Percentiles rank a stretch among this genome's conserved stretches.
Conservation (phyloP, 768 basidiomycete genomes). For the Pulveroboletus sp. region DNA sequence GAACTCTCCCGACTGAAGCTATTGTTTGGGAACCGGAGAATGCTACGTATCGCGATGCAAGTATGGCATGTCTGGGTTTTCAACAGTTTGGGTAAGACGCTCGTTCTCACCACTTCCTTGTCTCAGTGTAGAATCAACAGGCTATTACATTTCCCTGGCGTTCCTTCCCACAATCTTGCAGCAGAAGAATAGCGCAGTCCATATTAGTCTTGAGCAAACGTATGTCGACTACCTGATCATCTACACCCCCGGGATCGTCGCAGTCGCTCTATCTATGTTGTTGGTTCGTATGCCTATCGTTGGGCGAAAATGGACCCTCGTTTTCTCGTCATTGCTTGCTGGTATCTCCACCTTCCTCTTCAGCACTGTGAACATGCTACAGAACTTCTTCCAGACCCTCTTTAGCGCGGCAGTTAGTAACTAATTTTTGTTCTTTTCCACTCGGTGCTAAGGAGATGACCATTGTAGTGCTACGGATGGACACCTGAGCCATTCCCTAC, state of each 20-base stretch:
- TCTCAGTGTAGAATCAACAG: too few relatives aligned
- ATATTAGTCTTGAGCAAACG: constrained; percentile 4
- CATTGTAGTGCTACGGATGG: too few relatives aligned
- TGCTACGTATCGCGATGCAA: constrained; percentile 5
- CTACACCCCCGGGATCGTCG: background rate
- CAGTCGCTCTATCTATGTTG: background rate
- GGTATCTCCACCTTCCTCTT: constrained; percentile 7
- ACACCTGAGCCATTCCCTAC: too few relatives aligned
- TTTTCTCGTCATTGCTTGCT: constrained; percentile 8
- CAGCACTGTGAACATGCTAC: constrained; percentile 4
- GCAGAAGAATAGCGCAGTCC: constrained; percentile 9
- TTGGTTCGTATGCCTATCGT: constrained; percentile 12
- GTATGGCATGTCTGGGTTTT: constrained; percentile 10
- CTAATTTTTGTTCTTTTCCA: background rate
- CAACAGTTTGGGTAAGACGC: too few relatives aligned
- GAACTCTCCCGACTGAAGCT: constrained; percentile 10
- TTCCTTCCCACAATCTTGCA: constrained; percentile 11
- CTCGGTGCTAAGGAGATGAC: too few relatives aligned
- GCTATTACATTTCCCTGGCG: background rate
- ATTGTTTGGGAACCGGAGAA: constrained; percentile 13
- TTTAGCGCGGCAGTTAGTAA: constrained; percentile 7
- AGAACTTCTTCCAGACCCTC: constrained; percentile 8
- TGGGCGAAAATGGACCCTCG: constrained; percentile 16
- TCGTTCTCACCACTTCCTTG: too few relatives aligned
- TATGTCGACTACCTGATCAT: background rate